Percentiles rank a stretch among this genome's conserved stretches.
Conservation (phyloP, 768 basidiomycete genomes). For the Favolaschia claudopus region DNA sequence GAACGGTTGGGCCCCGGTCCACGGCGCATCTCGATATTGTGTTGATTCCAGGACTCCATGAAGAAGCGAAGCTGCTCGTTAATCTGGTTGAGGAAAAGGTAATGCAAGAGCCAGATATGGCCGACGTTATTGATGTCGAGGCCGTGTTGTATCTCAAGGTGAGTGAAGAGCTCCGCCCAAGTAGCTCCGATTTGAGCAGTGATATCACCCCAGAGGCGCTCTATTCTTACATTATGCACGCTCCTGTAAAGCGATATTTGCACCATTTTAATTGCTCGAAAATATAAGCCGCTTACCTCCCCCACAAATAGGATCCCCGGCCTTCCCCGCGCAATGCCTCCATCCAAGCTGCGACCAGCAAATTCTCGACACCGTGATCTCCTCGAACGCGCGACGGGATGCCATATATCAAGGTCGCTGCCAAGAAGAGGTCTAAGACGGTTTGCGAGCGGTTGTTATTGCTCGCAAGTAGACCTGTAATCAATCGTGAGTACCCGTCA, state of each 20-base stretch:
- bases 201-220: conserved; percentile 47
- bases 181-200: conserved; percentile 40
- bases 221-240: conserved; percentile 49
- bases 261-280: too few relatives aligned
- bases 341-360: too few relatives aligned
- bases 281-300: too few relatives aligned
- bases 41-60: conserved; percentile 44
- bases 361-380: too few relatives aligned
- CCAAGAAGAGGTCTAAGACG: not conserved
- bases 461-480: not conserved
- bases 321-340: too few relatives aligned
- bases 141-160: conserved; percentile 38
- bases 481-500: not conserved
- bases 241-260: conserved; percentile 34
- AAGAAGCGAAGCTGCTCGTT: conserved; percentile 41
- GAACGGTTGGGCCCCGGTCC: conserved; percentile 20
- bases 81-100: conserved; percentile 43
- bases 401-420: too few relatives aligned
- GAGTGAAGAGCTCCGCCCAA: conserved; percentile 46
- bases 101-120: conserved; percentile 51
- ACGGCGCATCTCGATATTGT: conserved; percentile 31
- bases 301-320: too few relatives aligned
- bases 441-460: not conserved
- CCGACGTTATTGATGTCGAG: conserved; percentile 34
- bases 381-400: too few relatives aligned